Conservation (phyloP, 1,284 basidiomycete genomes). For the Lignosus rhinocerotis region DNA sequence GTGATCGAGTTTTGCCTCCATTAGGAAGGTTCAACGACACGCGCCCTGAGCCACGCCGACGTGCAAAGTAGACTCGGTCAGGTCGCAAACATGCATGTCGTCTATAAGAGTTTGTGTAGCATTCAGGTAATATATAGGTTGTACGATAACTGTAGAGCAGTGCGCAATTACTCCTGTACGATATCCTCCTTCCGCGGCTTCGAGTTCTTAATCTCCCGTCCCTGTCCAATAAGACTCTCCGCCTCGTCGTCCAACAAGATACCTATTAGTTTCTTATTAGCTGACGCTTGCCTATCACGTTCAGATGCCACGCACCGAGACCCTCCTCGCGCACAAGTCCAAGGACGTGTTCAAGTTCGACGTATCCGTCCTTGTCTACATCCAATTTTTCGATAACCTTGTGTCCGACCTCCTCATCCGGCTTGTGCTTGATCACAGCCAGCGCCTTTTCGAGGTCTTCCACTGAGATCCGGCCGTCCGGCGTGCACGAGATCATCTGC, state of each 20-base stretch:
- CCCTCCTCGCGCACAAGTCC: conserved; percentile 80
- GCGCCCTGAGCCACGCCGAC: not conserved
- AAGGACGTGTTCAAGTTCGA: conserved; percentile 83
- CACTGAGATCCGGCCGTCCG: conserved; percentile 90
- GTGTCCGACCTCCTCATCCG: conserved; percentile 89
- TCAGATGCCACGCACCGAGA: conserved; percentile 50
- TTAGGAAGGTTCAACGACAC: not conserved
- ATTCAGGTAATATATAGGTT: conserved; percentile 15
- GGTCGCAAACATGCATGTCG: not conserved
- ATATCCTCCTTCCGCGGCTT: conserved; percentile 87
- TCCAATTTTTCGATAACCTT: conserved; percentile 93
- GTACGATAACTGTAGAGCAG: conserved; percentile 18
- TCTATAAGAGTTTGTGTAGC: not conserved
- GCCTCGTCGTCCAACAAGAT: conserved; percentile 76
- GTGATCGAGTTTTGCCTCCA: conserved; percentile 24
- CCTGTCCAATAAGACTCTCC: conserved; percentile 71
- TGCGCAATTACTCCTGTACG: conserved; percentile 62
- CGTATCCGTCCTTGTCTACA: conserved; percentile 94
- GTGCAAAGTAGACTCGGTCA: not conserved
- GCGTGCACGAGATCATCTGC: conserved; percentile 92
- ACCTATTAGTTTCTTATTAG: conserved; percentile 40
- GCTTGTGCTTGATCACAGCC: conserved; percentile 91
- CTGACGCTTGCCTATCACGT: conserved; percentile 6
- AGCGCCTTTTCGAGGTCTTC: conserved; percentile 90
- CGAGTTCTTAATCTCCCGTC: conserved; percentile 68